Conservation (phyloP, 2,329 filamentous ascomycete species). For the Atkinsonella texensis region DNA sequence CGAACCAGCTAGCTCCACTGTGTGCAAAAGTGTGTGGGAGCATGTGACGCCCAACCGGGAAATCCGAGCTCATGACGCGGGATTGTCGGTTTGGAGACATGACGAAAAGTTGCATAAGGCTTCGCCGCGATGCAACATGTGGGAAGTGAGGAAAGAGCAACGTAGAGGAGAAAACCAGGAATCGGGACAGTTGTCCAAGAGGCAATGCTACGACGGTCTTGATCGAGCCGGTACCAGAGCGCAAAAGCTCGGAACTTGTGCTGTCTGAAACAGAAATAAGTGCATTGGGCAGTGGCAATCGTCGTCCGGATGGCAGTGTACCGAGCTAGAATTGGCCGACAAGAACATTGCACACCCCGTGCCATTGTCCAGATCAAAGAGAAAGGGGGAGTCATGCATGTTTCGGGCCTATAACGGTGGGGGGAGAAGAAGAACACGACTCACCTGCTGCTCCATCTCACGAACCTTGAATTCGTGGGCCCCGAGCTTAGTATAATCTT, state of each 20-base stretch:
- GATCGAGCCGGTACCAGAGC: no score
- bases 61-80: not conserved
- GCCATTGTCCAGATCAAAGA: no score
- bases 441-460: slow-evolving; percentile 99
- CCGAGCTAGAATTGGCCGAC: not conserved
- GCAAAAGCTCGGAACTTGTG: not conserved
- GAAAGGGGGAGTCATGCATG: not conserved
- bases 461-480: slow-evolving; percentile 96
- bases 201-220: no score
- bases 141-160: not conserved
- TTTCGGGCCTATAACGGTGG: not conserved
- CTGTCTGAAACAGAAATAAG: not conserved
- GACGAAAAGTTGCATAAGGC: not conserved
- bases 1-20: not conserved
- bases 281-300: not conserved
- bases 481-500: slow-evolving; percentile 81
- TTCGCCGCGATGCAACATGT: not conserved
- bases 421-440: slow-evolving; percentile 8
- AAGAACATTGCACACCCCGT: not conserved
- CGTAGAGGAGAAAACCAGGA: not conserved
- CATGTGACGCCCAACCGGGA: not conserved
- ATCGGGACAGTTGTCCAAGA: not conserved
- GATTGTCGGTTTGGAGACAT: not conserved
- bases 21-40: not conserved
- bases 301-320: no score